Percentiles rank a stretch among this genome's conserved stretches.
Evolutionary conservation across 169 alveolate species (phyloP).

Genomic region (Ichthyophthirius multifiliis): DNA sequence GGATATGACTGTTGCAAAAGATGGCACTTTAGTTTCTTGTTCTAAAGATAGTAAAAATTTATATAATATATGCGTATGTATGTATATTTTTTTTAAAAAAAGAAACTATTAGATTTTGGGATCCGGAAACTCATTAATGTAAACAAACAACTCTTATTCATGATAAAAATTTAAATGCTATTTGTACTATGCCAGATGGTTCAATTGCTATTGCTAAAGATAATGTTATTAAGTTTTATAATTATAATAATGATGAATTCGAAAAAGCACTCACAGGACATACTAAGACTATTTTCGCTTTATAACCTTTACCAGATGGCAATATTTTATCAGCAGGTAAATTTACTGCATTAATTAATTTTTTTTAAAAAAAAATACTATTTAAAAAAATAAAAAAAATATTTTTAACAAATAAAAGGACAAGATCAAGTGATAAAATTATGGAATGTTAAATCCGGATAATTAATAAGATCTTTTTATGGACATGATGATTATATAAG

Average conservation of each 20-base stretch:
- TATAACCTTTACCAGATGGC: constrained; percentile 2
- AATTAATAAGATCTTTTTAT: constrained; percentile 7
- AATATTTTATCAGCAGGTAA: constrained; percentile 21
- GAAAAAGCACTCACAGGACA: constrained; percentile 19
- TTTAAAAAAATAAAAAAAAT: not conserved
- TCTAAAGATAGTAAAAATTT: constrained; percentile 1
- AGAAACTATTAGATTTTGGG: constrained; percentile 27
- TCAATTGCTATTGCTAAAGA: constrained; percentile 9
- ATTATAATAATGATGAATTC: not conserved
- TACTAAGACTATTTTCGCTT: not conserved
- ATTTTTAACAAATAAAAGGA: not conserved
- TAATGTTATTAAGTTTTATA: constrained; percentile 9
- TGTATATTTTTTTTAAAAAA: not conserved
- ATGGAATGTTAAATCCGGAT: constrained; percentile 11
- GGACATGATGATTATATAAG: constrained; percentile 21
- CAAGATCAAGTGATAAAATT: constrained; percentile 6
- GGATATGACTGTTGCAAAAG: not conserved
- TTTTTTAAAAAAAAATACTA: not conserved
- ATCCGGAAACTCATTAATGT: constrained; percentile 13
- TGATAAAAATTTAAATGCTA: constrained; percentile 11
- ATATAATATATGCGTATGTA: not conserved
- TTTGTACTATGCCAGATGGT: constrained; percentile 21
- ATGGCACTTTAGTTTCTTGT: constrained; percentile 17
- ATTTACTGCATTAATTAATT: not conserved
- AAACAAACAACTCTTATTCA: not conserved